Evolutionary conservation across 1,139 yeast genomes (phyloP).

Genomic region (Geotrichum europaeum): DNA sequence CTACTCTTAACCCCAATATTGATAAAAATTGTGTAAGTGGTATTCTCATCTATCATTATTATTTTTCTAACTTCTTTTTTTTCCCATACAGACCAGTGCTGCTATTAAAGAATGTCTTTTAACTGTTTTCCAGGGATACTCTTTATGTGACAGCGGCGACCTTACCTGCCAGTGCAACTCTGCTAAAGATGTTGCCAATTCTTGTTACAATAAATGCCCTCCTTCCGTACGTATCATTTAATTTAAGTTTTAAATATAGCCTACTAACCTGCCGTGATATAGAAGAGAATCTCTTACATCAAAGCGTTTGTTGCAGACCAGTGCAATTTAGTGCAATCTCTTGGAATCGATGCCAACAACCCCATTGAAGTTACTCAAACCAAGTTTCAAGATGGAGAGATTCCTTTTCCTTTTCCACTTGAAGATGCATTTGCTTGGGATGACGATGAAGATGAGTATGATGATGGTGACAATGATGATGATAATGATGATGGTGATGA

Average conservation of each 20-base stretch:
- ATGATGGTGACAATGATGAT: conserved; percentile 5
- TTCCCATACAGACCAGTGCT: not conserved
- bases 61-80: not conserved
- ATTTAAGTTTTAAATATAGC: not conserved
- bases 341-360: conserved; percentile 18
- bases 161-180: conserved; percentile 25
- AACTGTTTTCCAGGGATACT: conserved; percentile 19
- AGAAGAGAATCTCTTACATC: conserved; percentile 13
- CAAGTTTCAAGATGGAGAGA: conserved; percentile 25
- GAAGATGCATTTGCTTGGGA: conserved; percentile 4
- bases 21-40: conserved; percentile 9
- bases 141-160: conserved; percentile 22
- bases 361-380: conserved; percentile 24
- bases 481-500: conserved; percentile 10
- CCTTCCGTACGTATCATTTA: conserved; percentile 17
- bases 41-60: not conserved
- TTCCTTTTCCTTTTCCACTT: conserved; percentile 22
- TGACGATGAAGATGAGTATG: conserved; percentile 11
- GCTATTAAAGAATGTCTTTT: not conserved
- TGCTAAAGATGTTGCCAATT: conserved; percentile 21
- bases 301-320: conserved; percentile 19
- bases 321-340: conserved; percentile 17
- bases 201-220: conserved; percentile 23
- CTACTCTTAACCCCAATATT: conserved; percentile 4
- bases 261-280: not conserved